These are phyloP conservation scores for Dimargaris cristalligena DNA, from an alignment of 192 early-diverging fungal genomes.

Conservation along the genomic window DNA sequence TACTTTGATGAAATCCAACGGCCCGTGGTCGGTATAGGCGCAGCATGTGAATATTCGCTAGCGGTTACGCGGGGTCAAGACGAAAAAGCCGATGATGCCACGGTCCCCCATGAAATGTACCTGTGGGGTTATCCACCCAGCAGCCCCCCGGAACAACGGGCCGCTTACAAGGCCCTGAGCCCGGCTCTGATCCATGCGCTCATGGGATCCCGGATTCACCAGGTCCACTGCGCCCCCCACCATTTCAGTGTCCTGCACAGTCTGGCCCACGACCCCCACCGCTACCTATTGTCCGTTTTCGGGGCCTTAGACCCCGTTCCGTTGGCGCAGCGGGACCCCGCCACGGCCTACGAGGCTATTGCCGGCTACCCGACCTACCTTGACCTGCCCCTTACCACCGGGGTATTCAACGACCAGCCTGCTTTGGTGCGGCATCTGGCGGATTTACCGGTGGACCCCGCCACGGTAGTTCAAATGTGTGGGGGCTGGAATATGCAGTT, in stretches of 20 bases:
- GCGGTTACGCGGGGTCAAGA: neutral
- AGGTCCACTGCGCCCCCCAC: neutral
- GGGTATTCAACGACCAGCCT: neutral
- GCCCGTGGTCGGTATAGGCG: neutral
- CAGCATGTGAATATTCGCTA: neutral
- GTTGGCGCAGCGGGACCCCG: neutral
- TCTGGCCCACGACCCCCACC: neutral
- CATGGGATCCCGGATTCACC: neutral
- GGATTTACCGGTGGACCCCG: neutral
- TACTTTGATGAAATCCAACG: conserved; percentile 10
- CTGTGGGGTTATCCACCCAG: conserved; percentile 4
- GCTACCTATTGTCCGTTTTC: neutral
- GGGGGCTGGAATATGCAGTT: neutral
- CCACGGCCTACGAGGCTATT: neutral
- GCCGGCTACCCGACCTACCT: neutral
- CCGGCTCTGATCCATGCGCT: conserved; percentile 3
- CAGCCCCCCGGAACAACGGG: neutral
- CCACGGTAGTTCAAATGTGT: neutral
- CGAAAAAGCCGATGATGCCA: neutral
- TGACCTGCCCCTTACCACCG: neutral
- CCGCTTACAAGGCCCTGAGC: neutral
- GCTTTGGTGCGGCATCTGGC: neutral
- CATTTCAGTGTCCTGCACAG: conserved; percentile 5
- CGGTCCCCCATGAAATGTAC: neutral
- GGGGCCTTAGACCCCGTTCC: neutral